A percentile compares a stretch with the other conserved stretches of the same genome.
Evolutionary conservation across 1,284 basidiomycete genomes (phyloP).

Genomic region (Puccinia polysora): DNA sequence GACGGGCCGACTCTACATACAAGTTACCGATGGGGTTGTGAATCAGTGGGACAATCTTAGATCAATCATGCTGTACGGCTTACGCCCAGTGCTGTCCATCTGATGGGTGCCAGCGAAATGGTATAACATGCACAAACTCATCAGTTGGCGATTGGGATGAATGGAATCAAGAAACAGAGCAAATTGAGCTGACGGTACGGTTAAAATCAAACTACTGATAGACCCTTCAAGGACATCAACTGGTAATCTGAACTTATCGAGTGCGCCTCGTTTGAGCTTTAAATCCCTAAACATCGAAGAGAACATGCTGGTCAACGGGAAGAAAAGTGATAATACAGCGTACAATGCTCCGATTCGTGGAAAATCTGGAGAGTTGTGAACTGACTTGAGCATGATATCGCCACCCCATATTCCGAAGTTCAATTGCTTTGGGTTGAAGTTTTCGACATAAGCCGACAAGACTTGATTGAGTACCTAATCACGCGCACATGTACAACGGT

Average conservation of each 20-base stretch:
- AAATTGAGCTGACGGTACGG: conserved; percentile 35
- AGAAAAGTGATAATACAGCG: neutral
- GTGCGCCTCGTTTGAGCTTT: conserved; percentile 76
- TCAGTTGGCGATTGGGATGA: too few relatives aligned
- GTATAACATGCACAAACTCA: too few relatives aligned
- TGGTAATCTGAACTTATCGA: conserved; percentile 94
- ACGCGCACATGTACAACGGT: too few relatives aligned
- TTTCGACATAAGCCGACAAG: conserved; percentile 92
- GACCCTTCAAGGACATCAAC: conserved; percentile 84
- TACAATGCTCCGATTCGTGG: too few relatives aligned
- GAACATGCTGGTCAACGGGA: neutral
- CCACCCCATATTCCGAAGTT: conserved; percentile 93
- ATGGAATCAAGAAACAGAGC: neutral
- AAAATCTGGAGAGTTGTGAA: neutral
- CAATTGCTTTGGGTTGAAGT: conserved; percentile 88
- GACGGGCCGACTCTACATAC: conserved; percentile 31
- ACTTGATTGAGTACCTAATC: conserved; percentile 64
- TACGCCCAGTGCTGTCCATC: conserved; percentile 37
- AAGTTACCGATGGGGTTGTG: neutral
- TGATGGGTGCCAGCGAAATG: neutral
- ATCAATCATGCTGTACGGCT: neutral
- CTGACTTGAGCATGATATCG: conserved; percentile 55
- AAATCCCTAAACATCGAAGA: conserved; percentile 25
- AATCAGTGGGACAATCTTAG: neutral
- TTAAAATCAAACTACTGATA: conserved; percentile 38